Base-by-base conservation (phyloP, 2,329 filamentous ascomycete genomes). In the Seiridium unicorne region DNA sequence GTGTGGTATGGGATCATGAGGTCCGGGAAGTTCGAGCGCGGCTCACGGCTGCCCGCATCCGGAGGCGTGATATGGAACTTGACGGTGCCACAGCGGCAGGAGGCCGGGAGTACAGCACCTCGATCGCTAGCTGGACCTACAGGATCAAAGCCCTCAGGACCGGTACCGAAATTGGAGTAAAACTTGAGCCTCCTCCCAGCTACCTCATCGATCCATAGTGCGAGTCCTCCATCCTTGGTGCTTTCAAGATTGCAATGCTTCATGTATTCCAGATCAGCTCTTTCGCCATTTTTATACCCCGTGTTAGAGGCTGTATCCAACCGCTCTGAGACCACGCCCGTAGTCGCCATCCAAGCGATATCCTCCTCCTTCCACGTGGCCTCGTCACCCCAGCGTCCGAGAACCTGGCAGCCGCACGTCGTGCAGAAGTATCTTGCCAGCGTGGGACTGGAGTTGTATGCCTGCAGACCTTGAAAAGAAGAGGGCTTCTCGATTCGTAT, bases 61-160 rank as follows among this genome's bases (percentile, higher is more conserved):
- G 88, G 88, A 3, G 79, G 80, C 4, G 81, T 82, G 66, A 91
- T 79, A 65, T 75, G 77, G 69, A 90, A 84, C 10, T 77, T 69
- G 10, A 90, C 77, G 2, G 77, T 80, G 4, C 77, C 74, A 69
- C 87, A 90, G 65, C 82, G 79, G 65, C 84, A 87, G 63, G 73
- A 71, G 4, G 77, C 82, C 51, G 74, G 72, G 8, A 86, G 64
- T 6, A 63, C 49, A n/a, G 13, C 49, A 18, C n/a, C 31, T 26
- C n/a, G 10, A 10, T 13, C 47, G 32, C 26, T 11, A 5, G 47
- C 26, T 51, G 48, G 34, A 13, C 2, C 11, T 36, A 13, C 48
- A 11, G 6, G 26, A 51, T 34, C 48, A 31, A 31, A 7, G 18
- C 8, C 13, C 11, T 2, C 18, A 31, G 47, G 13, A 7, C 34